Conservation (phyloP, 2,329 filamentous ascomycete genomes). For the Penicillium expansum region DNA sequence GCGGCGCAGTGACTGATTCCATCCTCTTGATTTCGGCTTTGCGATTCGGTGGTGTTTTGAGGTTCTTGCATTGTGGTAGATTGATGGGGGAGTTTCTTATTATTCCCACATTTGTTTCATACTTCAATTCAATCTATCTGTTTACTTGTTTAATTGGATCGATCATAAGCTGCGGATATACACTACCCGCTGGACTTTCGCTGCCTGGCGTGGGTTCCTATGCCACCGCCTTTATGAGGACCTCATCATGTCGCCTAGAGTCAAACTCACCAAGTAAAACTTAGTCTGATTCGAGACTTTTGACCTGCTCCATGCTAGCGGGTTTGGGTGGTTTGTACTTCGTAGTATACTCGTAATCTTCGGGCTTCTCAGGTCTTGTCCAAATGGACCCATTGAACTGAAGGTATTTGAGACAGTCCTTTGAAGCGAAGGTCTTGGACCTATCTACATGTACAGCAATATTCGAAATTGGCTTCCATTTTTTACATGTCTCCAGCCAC, state of each 20-base stretch:
- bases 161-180: background rate
- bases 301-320: background rate
- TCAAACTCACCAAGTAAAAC: background rate
- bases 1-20: conserved; percentile 18
- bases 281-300: background rate
- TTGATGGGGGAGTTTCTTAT: background rate
- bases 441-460: background rate
- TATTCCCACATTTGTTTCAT: background rate
- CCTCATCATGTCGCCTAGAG: background rate
- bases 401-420: background rate
- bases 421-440: background rate
- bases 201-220: background rate
- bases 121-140: background rate
- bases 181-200: background rate
- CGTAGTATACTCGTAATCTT: background rate
- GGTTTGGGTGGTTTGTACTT: background rate
- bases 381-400: background rate
- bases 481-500: too few relatives aligned
- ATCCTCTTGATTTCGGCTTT: conserved; percentile 1
- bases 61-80: background rate
- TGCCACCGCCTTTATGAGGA: background rate
- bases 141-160: background rate
- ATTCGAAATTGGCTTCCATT: too few relatives aligned
- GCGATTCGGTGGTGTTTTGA: conserved; percentile 17
- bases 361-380: too few relatives aligned